Base-by-base conservation (phyloP, 164 flowering plant species). In the Amborella trichopoda region DNA sequence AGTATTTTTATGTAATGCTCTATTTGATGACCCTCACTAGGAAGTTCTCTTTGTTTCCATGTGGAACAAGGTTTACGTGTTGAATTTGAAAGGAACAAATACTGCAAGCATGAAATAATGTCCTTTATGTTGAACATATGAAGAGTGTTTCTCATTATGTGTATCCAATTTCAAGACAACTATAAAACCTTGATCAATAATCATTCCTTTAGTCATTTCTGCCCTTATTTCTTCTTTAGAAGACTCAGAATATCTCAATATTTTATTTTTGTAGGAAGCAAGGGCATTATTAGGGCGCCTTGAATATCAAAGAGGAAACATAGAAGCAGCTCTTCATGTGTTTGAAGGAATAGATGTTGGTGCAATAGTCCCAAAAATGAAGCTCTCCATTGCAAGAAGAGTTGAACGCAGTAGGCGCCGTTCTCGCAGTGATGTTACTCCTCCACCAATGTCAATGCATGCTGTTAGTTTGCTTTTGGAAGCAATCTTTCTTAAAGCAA, bases 341-440 rank as follows among this genome's bases (percentile, higher is more conserved):
- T 87, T 80, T 70, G 94, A 84, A 64, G 99, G 99, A 44, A 91
- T 91, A 34, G 96, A 87, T 53, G 65, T 84, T 53, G 71, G 71
- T 60, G 72, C 90, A 26, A 76, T 77, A 36, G 70, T 53, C 51
- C 76, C 87, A 28, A 81, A 74, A 61, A 77, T 87, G 45, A 78
- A 74, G 54, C 53, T 55, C 23, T 60, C 90, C 33, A 53, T 88
- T 42, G 58, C 78, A 16, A 81, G 69, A 61, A 72, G 69, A 67
- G 55, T 50, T 54, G 88, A 80, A 48, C 73, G 53, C 9, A 68
- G 70, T 28, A 65, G 59, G 34, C 80, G 81, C 24, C 72, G 52
- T 42, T 83, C 85, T 12, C 70, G 62, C 28, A 73, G 74, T 50
- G 83, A 78, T 58, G 72, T 30, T 34, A 22, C 47, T 43, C 39